phyloP scores from a whole-genome alignment of 805 yeast genomes.

The Yamadazyma nakazawae region DNA sequence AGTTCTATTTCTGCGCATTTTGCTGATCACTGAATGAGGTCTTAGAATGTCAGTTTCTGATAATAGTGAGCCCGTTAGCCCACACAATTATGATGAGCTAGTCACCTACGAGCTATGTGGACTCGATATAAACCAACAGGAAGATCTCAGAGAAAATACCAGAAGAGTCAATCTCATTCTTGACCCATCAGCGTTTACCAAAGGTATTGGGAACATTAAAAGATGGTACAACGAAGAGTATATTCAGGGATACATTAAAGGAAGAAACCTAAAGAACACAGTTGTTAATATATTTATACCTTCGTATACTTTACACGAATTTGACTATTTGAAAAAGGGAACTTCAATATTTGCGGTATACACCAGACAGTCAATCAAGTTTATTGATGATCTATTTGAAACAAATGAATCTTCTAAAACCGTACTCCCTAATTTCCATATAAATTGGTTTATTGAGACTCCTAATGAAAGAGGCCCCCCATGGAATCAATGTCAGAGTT shows the following conservation, averaged over 20 bases:
- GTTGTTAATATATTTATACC: conserved; percentile 48
- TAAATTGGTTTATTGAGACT: conserved; percentile 27
- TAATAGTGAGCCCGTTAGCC: background rate
- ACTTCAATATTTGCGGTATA: conserved; percentile 55
- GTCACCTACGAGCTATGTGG: conserved; percentile 3
- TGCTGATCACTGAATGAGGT: conserved; percentile 1
- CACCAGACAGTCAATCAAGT: conserved; percentile 61
- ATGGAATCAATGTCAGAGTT: conserved; percentile 49
- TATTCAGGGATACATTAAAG: conserved; percentile 9
- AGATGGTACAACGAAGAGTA: conserved; percentile 52
- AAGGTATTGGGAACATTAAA: conserved; percentile 66
- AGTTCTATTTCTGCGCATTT: background rate
- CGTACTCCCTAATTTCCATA: conserved; percentile 8
- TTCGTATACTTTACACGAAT: conserved; percentile 53
- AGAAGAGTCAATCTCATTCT: conserved; percentile 43
- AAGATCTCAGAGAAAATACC: background rate
- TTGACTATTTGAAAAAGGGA: conserved; percentile 57
- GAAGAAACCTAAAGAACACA: conserved; percentile 16
- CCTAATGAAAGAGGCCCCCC: conserved; percentile 45
- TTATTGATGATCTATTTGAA: conserved; percentile 49
- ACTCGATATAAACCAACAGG: background rate
- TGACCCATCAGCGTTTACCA: conserved; percentile 65
- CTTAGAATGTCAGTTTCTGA: conserved; percentile 1
- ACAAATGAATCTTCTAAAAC: conserved; percentile 1
- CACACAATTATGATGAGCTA: conserved; percentile 15